phyloP scores from a whole-genome alignment of 352 stramenopile species.

The Pseudoperonospora humuli region DNA sequence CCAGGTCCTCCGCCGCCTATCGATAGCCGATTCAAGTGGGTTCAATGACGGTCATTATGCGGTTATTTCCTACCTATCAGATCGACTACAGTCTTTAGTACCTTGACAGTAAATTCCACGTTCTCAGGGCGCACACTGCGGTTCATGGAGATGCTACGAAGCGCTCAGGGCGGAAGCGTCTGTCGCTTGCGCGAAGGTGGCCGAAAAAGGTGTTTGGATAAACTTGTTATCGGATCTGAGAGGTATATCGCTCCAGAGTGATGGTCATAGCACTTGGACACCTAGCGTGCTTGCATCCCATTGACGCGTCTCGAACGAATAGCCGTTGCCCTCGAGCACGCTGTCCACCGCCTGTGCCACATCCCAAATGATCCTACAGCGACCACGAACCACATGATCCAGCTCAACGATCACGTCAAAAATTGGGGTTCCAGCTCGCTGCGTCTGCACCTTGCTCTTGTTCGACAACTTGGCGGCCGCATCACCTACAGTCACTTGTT shows the following conservation, averaged over 20 bases:
- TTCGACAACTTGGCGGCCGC: constrained; percentile 25
- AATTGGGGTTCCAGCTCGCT: constrained; percentile 48
- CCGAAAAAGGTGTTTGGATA: background rate
- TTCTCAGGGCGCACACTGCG: constrained; percentile 85
- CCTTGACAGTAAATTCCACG: constrained; percentile 95
- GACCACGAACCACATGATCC: constrained; percentile 34
- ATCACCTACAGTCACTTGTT: constrained; percentile 62
- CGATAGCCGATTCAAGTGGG: background rate
- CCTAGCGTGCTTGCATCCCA: constrained; percentile 21
- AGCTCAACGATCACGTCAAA: constrained; percentile 87
- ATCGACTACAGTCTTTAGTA: too few relatives aligned
- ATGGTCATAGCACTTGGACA: too few relatives aligned
- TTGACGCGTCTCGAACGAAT: constrained; percentile 32
- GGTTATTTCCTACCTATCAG: too few relatives aligned
- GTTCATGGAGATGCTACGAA: constrained; percentile 39
- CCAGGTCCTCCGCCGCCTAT: constrained; percentile 62
- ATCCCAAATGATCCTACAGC: constrained; percentile 63
- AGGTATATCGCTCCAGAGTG: too few relatives aligned
- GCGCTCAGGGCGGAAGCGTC: background rate
- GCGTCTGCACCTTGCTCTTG: constrained; percentile 34
- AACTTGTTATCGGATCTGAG: background rate
- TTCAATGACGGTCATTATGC: background rate
- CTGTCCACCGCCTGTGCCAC: constrained; percentile 58
- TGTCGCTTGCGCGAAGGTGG: background rate
- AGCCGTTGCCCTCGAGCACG: constrained; percentile 37